phyloP scores from a whole-genome alignment of 2,329 filamentous ascomycete genomes.

The Zelopaecilomyces penicillatus region DNA sequence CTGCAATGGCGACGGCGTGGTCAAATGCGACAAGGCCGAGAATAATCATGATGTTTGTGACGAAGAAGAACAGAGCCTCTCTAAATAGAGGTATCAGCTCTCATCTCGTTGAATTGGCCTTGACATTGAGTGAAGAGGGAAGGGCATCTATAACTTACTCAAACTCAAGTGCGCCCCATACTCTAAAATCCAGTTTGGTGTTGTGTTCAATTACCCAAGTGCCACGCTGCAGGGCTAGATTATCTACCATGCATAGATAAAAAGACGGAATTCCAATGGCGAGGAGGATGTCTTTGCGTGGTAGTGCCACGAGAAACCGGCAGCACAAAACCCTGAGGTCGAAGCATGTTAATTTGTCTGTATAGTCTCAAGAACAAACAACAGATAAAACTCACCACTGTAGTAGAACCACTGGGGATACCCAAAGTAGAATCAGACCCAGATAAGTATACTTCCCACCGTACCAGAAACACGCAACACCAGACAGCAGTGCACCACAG shows the following conservation, averaged over 20 bases:
- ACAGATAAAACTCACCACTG: slow-evolving; percentile 10
- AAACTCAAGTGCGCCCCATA: slow-evolving; percentile 60
- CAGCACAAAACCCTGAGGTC: neutral
- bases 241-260: slow-evolving; percentile 67
- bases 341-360: neutral
- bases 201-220: slow-evolving; percentile 63
- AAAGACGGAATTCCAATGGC: slow-evolving; percentile 57
- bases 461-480: neutral
- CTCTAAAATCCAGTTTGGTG: slow-evolving; percentile 55
- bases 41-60: slow-evolving; percentile 61
- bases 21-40: slow-evolving; percentile 63
- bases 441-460: slow-evolving; percentile 53
- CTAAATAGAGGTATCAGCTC: neutral
- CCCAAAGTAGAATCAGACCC: slow-evolving; percentile 63
- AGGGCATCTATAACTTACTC: slow-evolving; percentile 30
- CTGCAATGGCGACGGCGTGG: slow-evolving; percentile 56
- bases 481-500: neutral
- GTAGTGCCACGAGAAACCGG: slow-evolving; percentile 3
- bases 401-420: slow-evolving; percentile 55
- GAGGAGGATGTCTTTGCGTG: slow-evolving; percentile 45
- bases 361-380: neutral
- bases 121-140: neutral
- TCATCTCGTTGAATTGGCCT: neutral
- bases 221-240: slow-evolving; percentile 55
- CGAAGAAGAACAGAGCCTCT: slow-evolving; percentile 65